Conservation (phyloP, 768 basidiomycete genomes). For the Suillus tomentosus region DNA sequence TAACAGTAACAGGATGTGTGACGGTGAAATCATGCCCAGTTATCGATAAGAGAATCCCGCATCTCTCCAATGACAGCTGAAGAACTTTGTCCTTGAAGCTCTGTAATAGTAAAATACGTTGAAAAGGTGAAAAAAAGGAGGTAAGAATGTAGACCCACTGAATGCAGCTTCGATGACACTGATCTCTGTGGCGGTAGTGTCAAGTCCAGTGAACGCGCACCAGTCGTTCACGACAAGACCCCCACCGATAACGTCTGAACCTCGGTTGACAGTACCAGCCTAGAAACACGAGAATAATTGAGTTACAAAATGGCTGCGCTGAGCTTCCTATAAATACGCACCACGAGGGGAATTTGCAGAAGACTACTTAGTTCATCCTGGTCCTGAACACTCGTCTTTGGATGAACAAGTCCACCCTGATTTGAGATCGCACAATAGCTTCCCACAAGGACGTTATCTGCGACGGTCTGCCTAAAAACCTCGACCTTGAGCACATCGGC, state of each 20-base stretch:
- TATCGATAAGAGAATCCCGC: slow-evolving; percentile 89
- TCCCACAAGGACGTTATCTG: slow-evolving; percentile 95
- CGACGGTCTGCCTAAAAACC: slow-evolving; percentile 97
- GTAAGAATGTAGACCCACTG: slow-evolving; percentile 57
- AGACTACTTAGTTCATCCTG: slow-evolving; percentile 96
- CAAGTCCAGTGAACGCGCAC: slow-evolving; percentile 98
- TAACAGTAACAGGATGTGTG: neutral
- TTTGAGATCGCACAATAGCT: slow-evolving; percentile 95
- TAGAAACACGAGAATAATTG: slow-evolving; percentile 32
- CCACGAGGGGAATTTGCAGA: slow-evolving; percentile 93
- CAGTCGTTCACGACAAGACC: slow-evolving; percentile 99
- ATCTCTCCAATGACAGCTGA: slow-evolving; percentile 88
- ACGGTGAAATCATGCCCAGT: slow-evolving; percentile 68
- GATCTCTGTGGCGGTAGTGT: slow-evolving; percentile 99
- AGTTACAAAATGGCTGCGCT: slow-evolving; percentile 7
- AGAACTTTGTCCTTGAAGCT: slow-evolving; percentile 83
- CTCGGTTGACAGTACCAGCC: slow-evolving; percentile 98
- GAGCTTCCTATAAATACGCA: slow-evolving; percentile 42
- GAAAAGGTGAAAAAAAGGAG: slow-evolving; percentile 8
- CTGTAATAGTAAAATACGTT: slow-evolving; percentile 38
- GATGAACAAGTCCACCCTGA: slow-evolving; percentile 97
- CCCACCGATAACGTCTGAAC: slow-evolving; percentile 96
- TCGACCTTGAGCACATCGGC: slow-evolving; percentile 99
- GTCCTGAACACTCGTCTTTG: slow-evolving; percentile 95
- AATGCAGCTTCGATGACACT: slow-evolving; percentile 97